Evolutionary conservation across 2,329 filamentous ascomycete genomes (phyloP), one percentile per base, ranked within the genome.

Genomic region (Fusarium hostae): DNA sequence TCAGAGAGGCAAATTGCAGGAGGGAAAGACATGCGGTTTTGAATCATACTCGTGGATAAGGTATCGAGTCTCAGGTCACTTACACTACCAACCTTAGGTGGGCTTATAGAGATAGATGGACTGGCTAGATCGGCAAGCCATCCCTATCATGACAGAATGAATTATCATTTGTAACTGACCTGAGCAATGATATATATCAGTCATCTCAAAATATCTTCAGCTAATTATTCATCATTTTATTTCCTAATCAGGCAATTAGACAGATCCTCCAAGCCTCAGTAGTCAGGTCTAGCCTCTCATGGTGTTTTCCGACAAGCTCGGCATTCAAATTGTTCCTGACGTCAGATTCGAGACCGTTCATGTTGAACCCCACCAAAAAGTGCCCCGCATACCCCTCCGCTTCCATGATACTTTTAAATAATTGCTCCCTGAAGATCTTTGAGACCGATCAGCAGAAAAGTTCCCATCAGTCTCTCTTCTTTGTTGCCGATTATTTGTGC

Each of bases 311-410:
- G 63, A 66, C 34, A 24, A 22, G 44, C 52, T 66, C 70, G 56
- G 63, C 37, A 55, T 55, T 44, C 41, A 28, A 50, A 43, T 51
- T 57, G 66, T 59, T 57, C 62, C 74, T 77, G 75, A 77, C 75
- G 75, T 77, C 75, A 77, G 67, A 68, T 62, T 57, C 66, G 11
- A 47, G 40, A 34, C 30, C 32, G 13, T 56, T 26, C 70, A 73
- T 71, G 62, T 59, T 28, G 47, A 70, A 24, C 61, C 66, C 75
- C 74, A 75, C 72, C 62, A 61, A 70, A 64, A 54, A 37, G 56
- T 70, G 75, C 76, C 76, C 76, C 76, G 68, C 76, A 72, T 76
- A 70, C 75, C 75, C 76, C 76, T 76, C 75, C 69, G 73, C 76
- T 76, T 75, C 75, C 71, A 77, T 69, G 71, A 57, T 59, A 57